A percentile compares a stretch with the other conserved stretches of the same genome.
Evolutionary conservation across 805 yeast genomes (phyloP).

Genomic region (Metschnikowia cerradonensis): DNA sequence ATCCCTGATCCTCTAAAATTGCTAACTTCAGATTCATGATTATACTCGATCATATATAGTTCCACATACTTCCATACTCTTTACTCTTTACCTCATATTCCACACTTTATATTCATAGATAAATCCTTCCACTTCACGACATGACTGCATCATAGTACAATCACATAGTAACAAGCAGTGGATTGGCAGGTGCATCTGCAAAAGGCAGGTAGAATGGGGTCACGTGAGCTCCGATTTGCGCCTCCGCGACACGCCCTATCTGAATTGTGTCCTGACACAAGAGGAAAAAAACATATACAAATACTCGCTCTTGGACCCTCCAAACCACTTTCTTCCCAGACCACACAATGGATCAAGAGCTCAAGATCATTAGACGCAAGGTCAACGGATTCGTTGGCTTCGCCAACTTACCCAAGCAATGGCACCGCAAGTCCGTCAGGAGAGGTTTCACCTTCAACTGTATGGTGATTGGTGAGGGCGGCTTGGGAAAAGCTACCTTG

Average conservation of each 20-base stretch:
- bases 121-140: too few species aligned
- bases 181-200: not conserved
- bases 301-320: conserved; percentile 1
- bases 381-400: conserved; percentile 93
- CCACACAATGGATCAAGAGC: conserved; percentile 28
- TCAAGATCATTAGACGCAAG: conserved; percentile 73
- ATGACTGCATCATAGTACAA: too few species aligned
- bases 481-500: conserved; percentile 90
- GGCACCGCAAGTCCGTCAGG: conserved; percentile 80
- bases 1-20: too few species aligned
- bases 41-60: too few species aligned
- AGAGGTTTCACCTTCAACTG: conserved; percentile 81
- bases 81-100: too few species aligned
- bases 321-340: not conserved
- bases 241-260: conserved; percentile 3
- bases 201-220: not conserved
- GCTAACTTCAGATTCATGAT: too few species aligned
- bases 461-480: conserved; percentile 87
- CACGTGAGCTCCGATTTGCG: conserved; percentile 3
- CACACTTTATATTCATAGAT: too few species aligned
- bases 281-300: conserved; percentile 5
- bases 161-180: too few species aligned
- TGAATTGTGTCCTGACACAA: conserved; percentile 13
- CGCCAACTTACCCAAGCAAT: conserved; percentile 95
- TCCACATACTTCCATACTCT: too few species aligned